phyloP scores from a whole-genome alignment of 352 stramenopile species.

The Peronospora belbahrii region DNA sequence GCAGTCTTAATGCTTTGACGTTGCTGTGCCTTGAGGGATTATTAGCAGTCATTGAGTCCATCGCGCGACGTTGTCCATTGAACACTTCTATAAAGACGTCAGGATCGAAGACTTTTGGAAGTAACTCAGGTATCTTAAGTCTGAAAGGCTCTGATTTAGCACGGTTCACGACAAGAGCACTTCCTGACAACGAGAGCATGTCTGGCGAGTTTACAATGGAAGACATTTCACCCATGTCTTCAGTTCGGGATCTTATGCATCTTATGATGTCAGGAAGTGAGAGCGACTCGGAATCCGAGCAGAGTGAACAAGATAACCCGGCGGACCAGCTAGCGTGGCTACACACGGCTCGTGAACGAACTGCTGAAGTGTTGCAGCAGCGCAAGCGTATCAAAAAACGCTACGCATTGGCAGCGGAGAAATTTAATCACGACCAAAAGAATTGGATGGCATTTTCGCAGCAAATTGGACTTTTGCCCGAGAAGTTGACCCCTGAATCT shows the following conservation, averaged over 20 bases:
- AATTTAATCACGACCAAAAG: slow-evolving; percentile 94
- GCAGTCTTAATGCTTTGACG: slow-evolving; percentile 58
- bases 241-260: slow-evolving; percentile 77
- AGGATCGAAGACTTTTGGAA: slow-evolving; percentile 22
- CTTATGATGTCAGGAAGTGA: slow-evolving; percentile 74
- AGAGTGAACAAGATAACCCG: slow-evolving; percentile 32
- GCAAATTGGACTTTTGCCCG: slow-evolving; percentile 77
- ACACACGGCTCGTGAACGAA: slow-evolving; percentile 77
- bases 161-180: slow-evolving; percentile 41
- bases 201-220: slow-evolving; percentile 50
- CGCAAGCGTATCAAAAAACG: slow-evolving; percentile 89
- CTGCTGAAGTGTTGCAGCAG: slow-evolving; percentile 85
- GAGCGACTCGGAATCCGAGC: slow-evolving; percentile 64
- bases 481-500: slow-evolving; percentile 73
- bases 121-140: slow-evolving; percentile 28
- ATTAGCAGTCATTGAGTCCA: slow-evolving; percentile 92
- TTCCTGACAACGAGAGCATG: slow-evolving; percentile 17
- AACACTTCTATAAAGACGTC: slow-evolving; percentile 21
- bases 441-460: slow-evolving; percentile 88
- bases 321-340: slow-evolving; percentile 70
- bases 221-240: slow-evolving; percentile 80
- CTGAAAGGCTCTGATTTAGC: slow-evolving; percentile 65
- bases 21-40: slow-evolving; percentile 75
- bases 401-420: slow-evolving; percentile 82
- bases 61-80: slow-evolving; percentile 80